Evolutionary conservation across 495 filamentous ascomycete genomes (phyloP).

Genomic region (Pseudotulostoma volvatum): DNA sequence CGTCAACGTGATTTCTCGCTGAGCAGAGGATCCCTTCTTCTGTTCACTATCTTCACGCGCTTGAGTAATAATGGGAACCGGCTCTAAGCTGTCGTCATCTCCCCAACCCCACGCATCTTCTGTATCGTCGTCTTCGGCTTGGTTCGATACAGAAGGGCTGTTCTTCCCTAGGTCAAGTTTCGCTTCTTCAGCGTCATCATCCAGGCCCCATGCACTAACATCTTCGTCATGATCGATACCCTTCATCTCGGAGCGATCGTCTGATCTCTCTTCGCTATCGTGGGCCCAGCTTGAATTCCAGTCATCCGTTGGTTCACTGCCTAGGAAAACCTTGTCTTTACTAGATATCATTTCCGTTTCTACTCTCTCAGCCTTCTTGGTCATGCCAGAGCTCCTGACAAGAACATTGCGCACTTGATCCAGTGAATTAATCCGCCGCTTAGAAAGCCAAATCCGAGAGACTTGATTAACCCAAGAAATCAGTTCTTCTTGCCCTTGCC

Average conservation of each 20-base stretch:
- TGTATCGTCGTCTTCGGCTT: slow-evolving; percentile 30
- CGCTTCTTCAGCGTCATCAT: slow-evolving; percentile 29
- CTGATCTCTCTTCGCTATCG: slow-evolving; percentile 30
- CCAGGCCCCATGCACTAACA: slow-evolving; percentile 46
- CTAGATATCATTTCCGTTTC: slow-evolving; percentile 66
- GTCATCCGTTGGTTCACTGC: slow-evolving; percentile 41
- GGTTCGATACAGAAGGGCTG: no score
- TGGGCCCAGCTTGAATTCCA: slow-evolving; percentile 69
- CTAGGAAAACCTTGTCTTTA: slow-evolving; percentile 45
- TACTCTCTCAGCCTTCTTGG: slow-evolving; percentile 57
- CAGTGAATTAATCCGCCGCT: slow-evolving; percentile 60
- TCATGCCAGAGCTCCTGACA: slow-evolving; percentile 41
- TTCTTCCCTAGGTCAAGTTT: slow-evolving; percentile 3
- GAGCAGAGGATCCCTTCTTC: slow-evolving; percentile 5
- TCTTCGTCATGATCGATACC: slow-evolving; percentile 40
- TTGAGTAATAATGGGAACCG: slow-evolving; percentile 3
- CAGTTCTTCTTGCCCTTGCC: slow-evolving; percentile 52
- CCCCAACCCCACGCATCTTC: slow-evolving; percentile 59
- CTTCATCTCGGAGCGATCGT: slow-evolving; percentile 8
- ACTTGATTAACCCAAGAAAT: slow-evolving; percentile 66
- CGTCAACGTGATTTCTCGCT: slow-evolving; percentile 56
- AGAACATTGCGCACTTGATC: slow-evolving; percentile 55
- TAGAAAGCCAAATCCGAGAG: slow-evolving; percentile 72
- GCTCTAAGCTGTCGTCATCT: slow-evolving; percentile 36
- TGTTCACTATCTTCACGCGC: slow-evolving; percentile 6